Evolutionary conservation across 2,329 filamentous ascomycete species (phyloP).

Genomic region (Colletotrichum graminicola): DNA sequence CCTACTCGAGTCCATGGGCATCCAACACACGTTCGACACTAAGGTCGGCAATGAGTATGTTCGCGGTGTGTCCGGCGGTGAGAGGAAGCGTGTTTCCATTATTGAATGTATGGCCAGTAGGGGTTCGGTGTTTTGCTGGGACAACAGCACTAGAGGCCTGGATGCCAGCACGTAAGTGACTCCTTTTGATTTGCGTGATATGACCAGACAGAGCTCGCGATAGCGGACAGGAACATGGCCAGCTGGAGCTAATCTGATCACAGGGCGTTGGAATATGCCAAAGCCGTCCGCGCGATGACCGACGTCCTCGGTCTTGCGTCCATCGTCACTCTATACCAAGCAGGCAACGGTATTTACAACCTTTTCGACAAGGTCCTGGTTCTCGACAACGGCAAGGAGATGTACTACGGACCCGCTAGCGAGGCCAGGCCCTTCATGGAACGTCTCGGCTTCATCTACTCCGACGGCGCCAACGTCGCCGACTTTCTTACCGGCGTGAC

Average conservation of each 20-base stretch:
- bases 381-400: conserved; percentile 73
- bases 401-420: conserved; percentile 72
- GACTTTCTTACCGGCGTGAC: conserved; percentile 77
- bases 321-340: conserved; percentile 77
- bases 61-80: conserved; percentile 76
- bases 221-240: no score
- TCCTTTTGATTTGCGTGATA: not conserved
- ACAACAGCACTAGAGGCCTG: conserved; percentile 74
- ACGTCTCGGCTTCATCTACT: conserved; percentile 71
- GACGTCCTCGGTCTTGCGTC: conserved; percentile 71
- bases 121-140: conserved; percentile 74
- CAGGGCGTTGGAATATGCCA: conserved; percentile 69
- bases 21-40: conserved; percentile 71
- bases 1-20: conserved; percentile 68
- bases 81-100: conserved; percentile 77
- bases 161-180: conserved; percentile 69
- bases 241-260: conserved; percentile 12
- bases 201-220: not conserved
- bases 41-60: conserved; percentile 77
- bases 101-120: conserved; percentile 71
- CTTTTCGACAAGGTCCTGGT: conserved; percentile 79
- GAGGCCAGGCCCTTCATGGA: conserved; percentile 76
- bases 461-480: conserved; percentile 71
- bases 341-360: conserved; percentile 76
- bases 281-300: conserved; percentile 72